These are phyloP conservation scores for Apostasia ramifera DNA, from an alignment of 106 monocot species.

Conservation along the genomic window DNA sequence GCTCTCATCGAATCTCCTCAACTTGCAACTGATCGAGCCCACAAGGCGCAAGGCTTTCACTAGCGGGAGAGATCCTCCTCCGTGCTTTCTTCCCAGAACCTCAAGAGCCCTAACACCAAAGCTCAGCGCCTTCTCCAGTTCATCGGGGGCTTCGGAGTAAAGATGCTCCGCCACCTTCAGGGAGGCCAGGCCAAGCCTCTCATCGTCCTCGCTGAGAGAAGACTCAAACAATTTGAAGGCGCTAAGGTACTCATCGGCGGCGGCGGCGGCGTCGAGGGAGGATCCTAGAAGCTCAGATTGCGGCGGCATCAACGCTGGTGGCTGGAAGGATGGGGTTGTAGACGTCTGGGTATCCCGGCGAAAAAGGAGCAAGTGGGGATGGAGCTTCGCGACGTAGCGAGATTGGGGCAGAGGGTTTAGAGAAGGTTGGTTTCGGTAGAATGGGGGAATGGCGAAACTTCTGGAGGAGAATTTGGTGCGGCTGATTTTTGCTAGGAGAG, in stretches of 20 bases:
- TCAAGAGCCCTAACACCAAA: constrained; percentile 49
- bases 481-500: background rate
- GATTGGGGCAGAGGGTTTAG: background rate
- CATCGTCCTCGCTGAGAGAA: constrained; percentile 19
- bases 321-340: background rate
- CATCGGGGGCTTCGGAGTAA: constrained; percentile 19
- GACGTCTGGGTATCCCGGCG: background rate
- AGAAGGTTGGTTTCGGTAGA: background rate
- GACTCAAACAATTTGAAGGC: constrained; percentile 37
- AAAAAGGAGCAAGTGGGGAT: background rate
- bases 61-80: constrained; percentile 31
- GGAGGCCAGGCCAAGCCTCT: constrained; percentile 31
- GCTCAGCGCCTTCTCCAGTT: constrained; percentile 37
- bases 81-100: constrained; percentile 34
- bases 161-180: constrained; percentile 52
- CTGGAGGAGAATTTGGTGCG: background rate
- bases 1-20: constrained; percentile 48
- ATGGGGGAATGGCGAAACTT: background rate
- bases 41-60: constrained; percentile 52
- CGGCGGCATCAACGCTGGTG: background rate
- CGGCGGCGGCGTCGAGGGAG: constrained; percentile 24
- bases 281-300: background rate
- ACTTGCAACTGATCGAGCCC: constrained; percentile 38
- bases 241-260: constrained; percentile 26
- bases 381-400: background rate